Percentiles rank a stretch among this genome's conserved stretches.
Evolutionary conservation across 306 rosid genomes (phyloP).

Genomic region (Dalbergia cochinchinensis): DNA sequence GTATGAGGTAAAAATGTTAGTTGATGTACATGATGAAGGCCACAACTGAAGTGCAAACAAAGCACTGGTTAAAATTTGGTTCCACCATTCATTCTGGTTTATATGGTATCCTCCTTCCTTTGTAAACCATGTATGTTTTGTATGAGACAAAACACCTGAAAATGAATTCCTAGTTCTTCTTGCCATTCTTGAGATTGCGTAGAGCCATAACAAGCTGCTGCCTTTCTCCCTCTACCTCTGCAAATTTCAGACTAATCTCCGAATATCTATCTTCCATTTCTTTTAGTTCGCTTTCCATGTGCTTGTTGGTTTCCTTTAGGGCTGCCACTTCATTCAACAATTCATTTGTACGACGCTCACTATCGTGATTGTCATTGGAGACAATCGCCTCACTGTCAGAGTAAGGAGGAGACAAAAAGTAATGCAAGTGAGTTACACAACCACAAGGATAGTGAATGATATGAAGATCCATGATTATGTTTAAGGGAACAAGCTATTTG

Average conservation of each 20-base stretch:
- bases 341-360: constrained; percentile 49
- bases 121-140: constrained; percentile 45
- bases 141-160: constrained; percentile 42
- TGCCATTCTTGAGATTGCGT: constrained; percentile 83
- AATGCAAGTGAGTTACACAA: background rate
- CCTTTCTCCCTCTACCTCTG: constrained; percentile 98
- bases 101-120: constrained; percentile 35
- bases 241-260: constrained; percentile 93
- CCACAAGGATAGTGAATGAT: constrained; percentile 11
- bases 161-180: constrained; percentile 65
- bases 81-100: constrained; percentile 13
- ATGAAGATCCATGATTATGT: constrained; percentile 1
- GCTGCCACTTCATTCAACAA: constrained; percentile 67
- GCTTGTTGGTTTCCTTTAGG: constrained; percentile 75
- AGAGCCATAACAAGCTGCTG: constrained; percentile 97
- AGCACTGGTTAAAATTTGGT: constrained; percentile 47
- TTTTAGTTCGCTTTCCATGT: constrained; percentile 88
- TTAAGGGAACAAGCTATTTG: constrained; percentile 12
- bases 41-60: constrained; percentile 15
- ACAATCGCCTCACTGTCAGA: constrained; percentile 56
- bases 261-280: constrained; percentile 99
- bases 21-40: constrained; percentile 40
- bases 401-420: constrained; percentile 13
- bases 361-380: constrained; percentile 29
- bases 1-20: constrained; percentile 40